A percentile compares a stretch with the other conserved stretches of the same genome.
Evolutionary conservation across 2,329 filamentous ascomycete species (phyloP).

Genomic region (Aspergillus tubingensis): DNA sequence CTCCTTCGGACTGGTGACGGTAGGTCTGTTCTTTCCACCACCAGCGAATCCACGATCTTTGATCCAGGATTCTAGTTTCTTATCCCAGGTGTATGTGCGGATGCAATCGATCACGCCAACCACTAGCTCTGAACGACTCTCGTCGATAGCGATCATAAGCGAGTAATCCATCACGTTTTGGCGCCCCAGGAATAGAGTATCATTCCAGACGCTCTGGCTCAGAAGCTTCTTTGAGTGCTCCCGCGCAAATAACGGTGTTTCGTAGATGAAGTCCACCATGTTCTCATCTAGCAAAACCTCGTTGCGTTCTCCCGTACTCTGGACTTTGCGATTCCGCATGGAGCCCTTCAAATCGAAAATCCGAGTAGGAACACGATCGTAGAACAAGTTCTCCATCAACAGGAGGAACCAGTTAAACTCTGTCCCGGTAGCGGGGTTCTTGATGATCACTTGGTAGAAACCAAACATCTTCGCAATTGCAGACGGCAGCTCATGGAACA

Average conservation of each 20-base stretch:
- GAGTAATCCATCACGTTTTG: slow-evolving; percentile 99
- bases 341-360: slow-evolving; percentile 96
- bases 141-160: slow-evolving; percentile 97
- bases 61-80: slow-evolving; percentile 99
- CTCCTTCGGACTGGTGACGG: slow-evolving; percentile 94
- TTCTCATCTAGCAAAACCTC: slow-evolving; percentile 97
- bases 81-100: slow-evolving; percentile 98
- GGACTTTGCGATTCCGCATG: slow-evolving; percentile 97
- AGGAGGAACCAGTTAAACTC: slow-evolving; percentile 94
- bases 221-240: slow-evolving; percentile 96
- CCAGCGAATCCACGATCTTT: slow-evolving; percentile 88
- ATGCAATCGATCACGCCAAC: slow-evolving; percentile 99
- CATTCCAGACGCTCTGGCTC: slow-evolving; percentile 91
- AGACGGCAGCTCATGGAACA: slow-evolving; percentile 92
- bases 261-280: slow-evolving; percentile 98
- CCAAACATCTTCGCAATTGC: slow-evolving; percentile 99
- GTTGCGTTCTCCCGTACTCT: slow-evolving; percentile 91
- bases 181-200: slow-evolving; percentile 88
- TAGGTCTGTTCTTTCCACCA: slow-evolving; percentile 79
- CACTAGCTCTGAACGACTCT: slow-evolving; percentile 83
- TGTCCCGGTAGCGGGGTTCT: slow-evolving; percentile 85
- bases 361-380: slow-evolving; percentile 84
- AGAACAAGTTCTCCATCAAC: slow-evolving; percentile 97
- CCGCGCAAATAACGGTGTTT: slow-evolving; percentile 89
- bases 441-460: slow-evolving; percentile 96